These are phyloP conservation scores for Heritiera littoralis DNA, from an alignment of 345 rosid genomes.

Conservation along the genomic window DNA sequence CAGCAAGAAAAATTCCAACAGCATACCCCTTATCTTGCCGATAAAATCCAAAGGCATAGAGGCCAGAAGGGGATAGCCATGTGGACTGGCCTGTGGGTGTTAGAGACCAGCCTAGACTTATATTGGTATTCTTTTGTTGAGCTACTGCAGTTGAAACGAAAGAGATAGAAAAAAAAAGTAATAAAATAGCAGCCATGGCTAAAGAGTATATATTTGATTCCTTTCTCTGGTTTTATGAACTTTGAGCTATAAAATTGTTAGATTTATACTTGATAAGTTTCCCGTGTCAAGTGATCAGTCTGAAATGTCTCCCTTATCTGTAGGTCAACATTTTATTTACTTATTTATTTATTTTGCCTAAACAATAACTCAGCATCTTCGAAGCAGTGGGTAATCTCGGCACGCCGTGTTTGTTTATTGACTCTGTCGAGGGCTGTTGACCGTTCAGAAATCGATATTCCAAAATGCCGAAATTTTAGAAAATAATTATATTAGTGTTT, in stretches of 20 bases:
- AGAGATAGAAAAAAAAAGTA: background rate
- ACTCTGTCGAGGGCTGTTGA: too few relatives aligned
- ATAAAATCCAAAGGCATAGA: background rate
- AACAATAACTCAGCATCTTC: too few relatives aligned
- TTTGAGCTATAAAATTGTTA: background rate
- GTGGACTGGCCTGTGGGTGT: background rate
- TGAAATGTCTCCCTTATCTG: too few relatives aligned
- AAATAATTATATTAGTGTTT: too few relatives aligned
- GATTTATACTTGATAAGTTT: too few relatives aligned
- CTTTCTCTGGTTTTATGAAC: background rate
- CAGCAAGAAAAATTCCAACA: background rate
- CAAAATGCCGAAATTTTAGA: too few relatives aligned
- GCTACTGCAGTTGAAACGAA: background rate
- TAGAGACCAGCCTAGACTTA: background rate
- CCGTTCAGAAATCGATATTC: too few relatives aligned
- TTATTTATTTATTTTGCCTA: too few relatives aligned
- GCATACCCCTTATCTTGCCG: background rate
- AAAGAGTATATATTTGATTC: background rate
- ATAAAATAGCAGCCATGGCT: background rate
- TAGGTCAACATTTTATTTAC: too few relatives aligned
- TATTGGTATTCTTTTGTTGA: background rate
- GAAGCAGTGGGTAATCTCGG: too few relatives aligned
- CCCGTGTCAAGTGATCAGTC: too few relatives aligned
- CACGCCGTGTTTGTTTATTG: too few relatives aligned
- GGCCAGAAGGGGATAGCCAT: background rate